Evolutionary conservation across 2,329 filamentous ascomycete species (phyloP).

Genomic region (Capronia epimyces): DNA sequence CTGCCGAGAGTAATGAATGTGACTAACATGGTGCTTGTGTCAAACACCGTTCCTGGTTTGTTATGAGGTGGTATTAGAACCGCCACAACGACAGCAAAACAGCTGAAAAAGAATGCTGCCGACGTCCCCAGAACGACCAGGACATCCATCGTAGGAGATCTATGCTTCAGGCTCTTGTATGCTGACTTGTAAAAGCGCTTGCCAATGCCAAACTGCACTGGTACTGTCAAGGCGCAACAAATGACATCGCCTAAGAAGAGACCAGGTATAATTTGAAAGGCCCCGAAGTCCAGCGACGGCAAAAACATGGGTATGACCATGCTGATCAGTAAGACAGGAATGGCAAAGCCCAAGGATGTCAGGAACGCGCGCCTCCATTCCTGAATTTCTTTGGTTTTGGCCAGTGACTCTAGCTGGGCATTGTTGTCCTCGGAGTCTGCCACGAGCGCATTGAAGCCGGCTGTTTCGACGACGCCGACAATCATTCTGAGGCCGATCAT

Average conservation of each 20-base stretch:
- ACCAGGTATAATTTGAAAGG: constrained; percentile 60
- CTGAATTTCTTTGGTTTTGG: constrained; percentile 92
- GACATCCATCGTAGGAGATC: constrained; percentile 95
- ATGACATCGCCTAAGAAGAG: constrained; percentile 83
- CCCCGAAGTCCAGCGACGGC: constrained; percentile 70
- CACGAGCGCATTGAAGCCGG: constrained; percentile 81
- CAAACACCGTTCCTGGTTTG: constrained; percentile 83
- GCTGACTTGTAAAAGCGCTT: constrained; percentile 89
- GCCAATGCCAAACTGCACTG: constrained; percentile 93
- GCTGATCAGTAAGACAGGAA: constrained; percentile 85
- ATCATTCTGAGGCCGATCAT: constrained; percentile 73
- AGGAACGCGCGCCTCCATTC: constrained; percentile 83
- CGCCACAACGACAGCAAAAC: constrained; percentile 79
- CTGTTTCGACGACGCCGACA: constrained; percentile 74
- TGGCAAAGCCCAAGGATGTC: constrained; percentile 70
- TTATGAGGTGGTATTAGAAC: constrained; percentile 68
- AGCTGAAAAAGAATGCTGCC: constrained; percentile 91
- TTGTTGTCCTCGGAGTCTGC: constrained; percentile 93
- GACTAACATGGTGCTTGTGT: constrained; percentile 97
- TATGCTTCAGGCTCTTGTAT: constrained; percentile 87
- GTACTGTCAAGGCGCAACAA: constrained; percentile 77
- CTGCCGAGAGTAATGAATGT: constrained; percentile 89
- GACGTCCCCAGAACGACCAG: constrained; percentile 90
- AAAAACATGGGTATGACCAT: constrained; percentile 91
- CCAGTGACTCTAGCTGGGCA: constrained; percentile 88